Evolutionary conservation across 306 rosid genomes (phyloP).

Genomic region (Prunus campanulata): DNA sequence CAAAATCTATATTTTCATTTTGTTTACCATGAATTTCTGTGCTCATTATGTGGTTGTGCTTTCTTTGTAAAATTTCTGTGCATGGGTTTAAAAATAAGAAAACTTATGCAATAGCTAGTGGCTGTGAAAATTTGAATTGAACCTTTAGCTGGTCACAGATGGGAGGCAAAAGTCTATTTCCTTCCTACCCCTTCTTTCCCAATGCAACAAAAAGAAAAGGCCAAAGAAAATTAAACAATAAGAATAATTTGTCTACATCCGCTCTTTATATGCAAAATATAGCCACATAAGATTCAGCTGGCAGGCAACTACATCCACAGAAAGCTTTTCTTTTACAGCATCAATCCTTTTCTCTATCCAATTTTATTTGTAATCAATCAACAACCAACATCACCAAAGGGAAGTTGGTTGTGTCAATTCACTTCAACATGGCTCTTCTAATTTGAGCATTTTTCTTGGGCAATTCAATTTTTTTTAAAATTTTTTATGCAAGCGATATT

Average conservation of each 20-base stretch:
- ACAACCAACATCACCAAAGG: background rate
- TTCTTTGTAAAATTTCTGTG: too few species aligned
- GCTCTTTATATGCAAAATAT: background rate
- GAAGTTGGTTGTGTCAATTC: constrained; percentile 6
- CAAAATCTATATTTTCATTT: too few species aligned
- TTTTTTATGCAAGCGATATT: too few species aligned
- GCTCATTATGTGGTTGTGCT: too few species aligned
- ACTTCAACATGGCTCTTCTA: background rate
- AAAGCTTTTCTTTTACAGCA: background rate
- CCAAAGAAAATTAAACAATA: background rate
- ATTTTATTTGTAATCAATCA: background rate
- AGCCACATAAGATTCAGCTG: background rate
- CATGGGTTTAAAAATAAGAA: too few species aligned
- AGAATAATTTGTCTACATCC: constrained; percentile 11
- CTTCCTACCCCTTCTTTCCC: too few species aligned
- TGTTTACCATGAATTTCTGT: too few species aligned
- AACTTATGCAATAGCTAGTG: background rate
- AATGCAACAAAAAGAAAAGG: background rate
- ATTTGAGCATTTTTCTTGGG: background rate
- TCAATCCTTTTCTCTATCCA: background rate
- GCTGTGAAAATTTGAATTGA: too few species aligned
- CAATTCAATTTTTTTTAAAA: too few species aligned
- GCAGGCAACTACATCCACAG: background rate
- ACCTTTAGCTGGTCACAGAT: background rate
- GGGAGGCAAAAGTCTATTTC: too few species aligned